phyloP scores from a whole-genome alignment of 371 early-diverging fungal species.

The Rhizopus arrhizus region DNA sequence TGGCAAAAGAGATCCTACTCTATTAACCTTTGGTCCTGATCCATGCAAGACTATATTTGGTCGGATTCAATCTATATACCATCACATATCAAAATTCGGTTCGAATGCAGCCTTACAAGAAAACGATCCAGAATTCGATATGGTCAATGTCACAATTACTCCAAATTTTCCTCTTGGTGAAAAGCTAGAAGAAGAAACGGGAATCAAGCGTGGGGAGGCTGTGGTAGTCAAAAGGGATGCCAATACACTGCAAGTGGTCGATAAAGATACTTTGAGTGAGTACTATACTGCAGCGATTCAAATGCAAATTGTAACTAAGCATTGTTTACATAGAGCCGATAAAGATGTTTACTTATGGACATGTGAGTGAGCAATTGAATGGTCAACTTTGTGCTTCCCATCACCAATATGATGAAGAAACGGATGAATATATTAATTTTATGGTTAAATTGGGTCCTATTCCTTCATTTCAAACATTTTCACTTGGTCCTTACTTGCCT shows the following conservation, averaged over 20 bases:
- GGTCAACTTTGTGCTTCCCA: slow-evolving; percentile 57
- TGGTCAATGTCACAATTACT: slow-evolving; percentile 66
- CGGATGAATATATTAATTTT: slow-evolving; percentile 56
- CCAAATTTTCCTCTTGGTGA: slow-evolving; percentile 62
- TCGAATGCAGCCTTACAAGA: slow-evolving; percentile 35
- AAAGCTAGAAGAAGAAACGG: slow-evolving; percentile 35
- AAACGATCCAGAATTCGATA: slow-evolving; percentile 51
- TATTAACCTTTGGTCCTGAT: slow-evolving; percentile 59
- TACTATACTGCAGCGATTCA: neutral
- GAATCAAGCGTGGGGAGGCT: slow-evolving; percentile 41
- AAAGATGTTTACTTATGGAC: slow-evolving; percentile 53
- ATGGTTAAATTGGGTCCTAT: slow-evolving; percentile 50
- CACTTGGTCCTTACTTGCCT: slow-evolving; percentile 35
- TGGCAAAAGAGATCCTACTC: slow-evolving; percentile 38
- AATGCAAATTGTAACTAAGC: neutral
- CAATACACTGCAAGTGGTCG: slow-evolving; percentile 63
- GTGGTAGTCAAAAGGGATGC: slow-evolving; percentile 59
- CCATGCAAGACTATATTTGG: slow-evolving; percentile 65
- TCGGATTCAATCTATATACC: slow-evolving; percentile 46
- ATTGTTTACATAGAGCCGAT: slow-evolving; percentile 42
- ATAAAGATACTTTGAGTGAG: slow-evolving; percentile 47
- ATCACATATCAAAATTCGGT: slow-evolving; percentile 42
- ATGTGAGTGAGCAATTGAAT: slow-evolving; percentile 49
- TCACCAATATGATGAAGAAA: slow-evolving; percentile 52
- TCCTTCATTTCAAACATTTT: slow-evolving; percentile 44